These are phyloP conservation scores for Santalum album DNA, from an alignment of 164 flowering plant species.

Conservation along the genomic window DNA sequence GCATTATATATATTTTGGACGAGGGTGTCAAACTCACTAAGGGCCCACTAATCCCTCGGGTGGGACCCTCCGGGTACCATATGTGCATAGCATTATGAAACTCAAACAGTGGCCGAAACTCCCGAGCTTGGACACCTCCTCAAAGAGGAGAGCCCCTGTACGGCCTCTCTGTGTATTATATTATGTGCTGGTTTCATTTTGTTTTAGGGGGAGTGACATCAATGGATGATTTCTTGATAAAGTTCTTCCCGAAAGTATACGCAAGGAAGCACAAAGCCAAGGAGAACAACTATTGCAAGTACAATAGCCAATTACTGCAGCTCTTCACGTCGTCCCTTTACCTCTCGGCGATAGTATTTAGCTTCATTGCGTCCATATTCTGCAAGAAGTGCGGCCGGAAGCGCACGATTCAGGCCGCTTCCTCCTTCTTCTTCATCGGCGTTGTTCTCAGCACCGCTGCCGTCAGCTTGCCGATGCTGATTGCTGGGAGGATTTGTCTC, in stretches of 20 bases:
- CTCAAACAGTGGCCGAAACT: no score
- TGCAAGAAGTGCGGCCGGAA: constrained; percentile 14
- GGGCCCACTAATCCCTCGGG: no score
- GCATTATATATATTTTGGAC: no score
- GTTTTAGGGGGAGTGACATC: constrained; percentile 25
- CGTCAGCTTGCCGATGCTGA: constrained; percentile 8
- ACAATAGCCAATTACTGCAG: constrained; percentile 15
- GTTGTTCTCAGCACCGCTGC: constrained; percentile 14
- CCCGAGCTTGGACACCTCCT: no score
- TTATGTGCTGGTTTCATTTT: no score
- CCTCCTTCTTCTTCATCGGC: constrained; percentile 18
- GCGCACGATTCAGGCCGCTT: constrained; percentile 13
- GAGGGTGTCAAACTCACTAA: no score
- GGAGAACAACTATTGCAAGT: constrained; percentile 29
- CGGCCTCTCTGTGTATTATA: no score
- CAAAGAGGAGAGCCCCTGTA: no score
- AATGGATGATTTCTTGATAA: constrained; percentile 24
- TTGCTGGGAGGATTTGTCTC: constrained; percentile 17
- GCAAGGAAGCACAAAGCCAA: constrained; percentile 12
- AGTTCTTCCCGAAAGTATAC: constrained; percentile 23
- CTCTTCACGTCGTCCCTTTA: constrained; percentile 30
- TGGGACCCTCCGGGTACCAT: no score
- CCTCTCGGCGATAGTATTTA: constrained; percentile 19
- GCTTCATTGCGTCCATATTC: constrained; percentile 12
- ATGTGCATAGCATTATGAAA: no score